These are phyloP conservation scores for Citrullus amarus DNA, from an alignment of 306 rosid species.

Conservation along the genomic window DNA sequence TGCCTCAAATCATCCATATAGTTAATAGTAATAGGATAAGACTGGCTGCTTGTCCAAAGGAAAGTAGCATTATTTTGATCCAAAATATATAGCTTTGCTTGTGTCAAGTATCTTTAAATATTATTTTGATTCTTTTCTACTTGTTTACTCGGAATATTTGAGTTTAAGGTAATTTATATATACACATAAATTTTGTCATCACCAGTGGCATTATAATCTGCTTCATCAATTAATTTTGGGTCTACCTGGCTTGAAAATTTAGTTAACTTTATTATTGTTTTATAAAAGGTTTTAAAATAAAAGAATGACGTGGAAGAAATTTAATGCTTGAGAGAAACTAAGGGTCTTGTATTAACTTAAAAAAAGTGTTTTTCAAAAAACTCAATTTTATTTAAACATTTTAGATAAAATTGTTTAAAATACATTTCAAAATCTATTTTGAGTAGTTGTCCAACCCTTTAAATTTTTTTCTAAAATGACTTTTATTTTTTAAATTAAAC, in stretches of 20 bases:
- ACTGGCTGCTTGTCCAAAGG: not conserved
- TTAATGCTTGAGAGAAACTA: no score
- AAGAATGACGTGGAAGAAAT: no score
- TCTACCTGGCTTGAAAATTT: not conserved
- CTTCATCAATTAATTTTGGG: not conserved
- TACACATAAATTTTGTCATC: not conserved
- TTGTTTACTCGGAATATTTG: not conserved
- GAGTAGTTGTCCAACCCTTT: no score
- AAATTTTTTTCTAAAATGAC: no score
- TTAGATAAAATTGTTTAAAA: no score
- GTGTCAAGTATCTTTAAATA: not conserved
- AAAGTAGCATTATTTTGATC: not conserved
- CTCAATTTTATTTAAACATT: no score
- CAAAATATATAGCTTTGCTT: not conserved
- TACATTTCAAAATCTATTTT: no score
- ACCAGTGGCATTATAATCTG: not conserved
- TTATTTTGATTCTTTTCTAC: not conserved
- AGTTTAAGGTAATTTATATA: not conserved
- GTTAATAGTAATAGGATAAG: not conserved
- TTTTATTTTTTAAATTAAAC: no score
- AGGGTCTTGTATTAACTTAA: no score
- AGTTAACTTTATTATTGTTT: not conserved
- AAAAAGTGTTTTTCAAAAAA: no score
- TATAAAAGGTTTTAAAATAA: not conserved
- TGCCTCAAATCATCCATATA: not conserved